phyloP scores from a whole-genome alignment of 2,329 filamentous ascomycete genomes.

The Trichophyton schoenleinii region DNA sequence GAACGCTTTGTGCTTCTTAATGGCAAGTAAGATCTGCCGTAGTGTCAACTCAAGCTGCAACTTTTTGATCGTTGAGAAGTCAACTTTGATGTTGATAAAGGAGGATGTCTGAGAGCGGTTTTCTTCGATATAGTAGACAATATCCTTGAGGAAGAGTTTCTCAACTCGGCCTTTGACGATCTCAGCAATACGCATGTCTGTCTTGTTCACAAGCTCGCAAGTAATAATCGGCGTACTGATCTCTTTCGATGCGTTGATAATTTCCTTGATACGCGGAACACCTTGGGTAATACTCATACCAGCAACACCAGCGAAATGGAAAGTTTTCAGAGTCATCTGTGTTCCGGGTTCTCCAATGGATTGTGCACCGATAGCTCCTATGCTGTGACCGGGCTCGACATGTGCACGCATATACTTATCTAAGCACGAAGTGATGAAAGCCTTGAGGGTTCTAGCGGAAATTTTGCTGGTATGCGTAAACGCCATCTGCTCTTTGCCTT shows the following conservation, averaged over 20 bases:
- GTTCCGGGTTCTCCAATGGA: constrained; percentile 97
- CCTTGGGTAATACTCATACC: constrained; percentile 99
- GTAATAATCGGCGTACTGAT: constrained; percentile 93
- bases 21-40: constrained; percentile 60
- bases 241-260: constrained; percentile 90
- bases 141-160: constrained; percentile 80
- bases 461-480: constrained; percentile 70
- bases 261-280: constrained; percentile 99
- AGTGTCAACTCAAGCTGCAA: constrained; percentile 70
- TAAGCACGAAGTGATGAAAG: constrained; percentile 71
- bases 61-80: constrained; percentile 62
- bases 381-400: constrained; percentile 87
- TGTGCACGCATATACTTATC: constrained; percentile 84
- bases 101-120: constrained; percentile 68
- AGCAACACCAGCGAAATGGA: constrained; percentile 99
- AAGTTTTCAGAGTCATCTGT: constrained; percentile 98
- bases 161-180: constrained; percentile 90
- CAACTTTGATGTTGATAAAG: constrained; percentile 69
- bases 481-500: constrained; percentile 23
- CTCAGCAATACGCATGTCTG: constrained; percentile 64
- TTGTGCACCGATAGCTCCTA: constrained; percentile 90
- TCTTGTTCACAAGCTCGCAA: constrained; percentile 67
- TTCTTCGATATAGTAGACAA: constrained; percentile 70
- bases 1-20: constrained; percentile 69
- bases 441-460: constrained; percentile 56